Base-by-base conservation (phyloP, 371 early-diverging fungal species). In the Vairimorpha apis region DNA sequence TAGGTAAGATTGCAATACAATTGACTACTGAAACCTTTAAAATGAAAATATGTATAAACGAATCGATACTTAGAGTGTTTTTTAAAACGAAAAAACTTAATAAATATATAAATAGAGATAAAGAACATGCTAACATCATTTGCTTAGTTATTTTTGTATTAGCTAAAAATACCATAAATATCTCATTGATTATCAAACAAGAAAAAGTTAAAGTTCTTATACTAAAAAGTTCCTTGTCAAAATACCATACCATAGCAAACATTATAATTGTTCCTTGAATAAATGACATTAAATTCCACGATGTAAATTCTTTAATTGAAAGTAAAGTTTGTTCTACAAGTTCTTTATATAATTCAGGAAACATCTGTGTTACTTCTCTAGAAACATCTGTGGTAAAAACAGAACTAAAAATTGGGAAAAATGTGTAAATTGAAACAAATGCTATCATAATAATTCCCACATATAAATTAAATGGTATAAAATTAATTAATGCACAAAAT, bases 321-420 rank as follows among this genome's bases (percentile, higher is more conserved):
- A 95, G 83, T 7, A 91, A 86, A 13, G 93, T 87, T 14, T 92
- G 93, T 86, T 91, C 92, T 45, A 89, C 88, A 70, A 98, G 82
- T 51, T 98, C 97, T 43, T 91, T 91, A 82, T 97, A 97, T 3
- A 98, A 86, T 81, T 98, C 97, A 0, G 96, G 97, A 76, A 92
- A 98, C 77, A 90, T 79, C 75, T 93, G 77, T 0, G 93, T 93
- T 67, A 90, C 90, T 16, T 91, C 44, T 29, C 16, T 35, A 1
- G 63, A 63, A 41, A 63, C 1, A 63, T 63, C 23, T 16, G 3
- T 25, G 3, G 1, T 18, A 29, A 23, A 35, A 10, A 38, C 8
- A 32, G 5, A 25, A 16, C 2, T 37, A 7, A 7, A 25, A 0
- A 5, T 25, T 63, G 63, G 98, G 10, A 90, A 90, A 88, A 92